These are phyloP conservation scores for Penicillium herquei DNA, from an alignment of 495 filamentous ascomycete species.

Conservation along the genomic window DNA sequence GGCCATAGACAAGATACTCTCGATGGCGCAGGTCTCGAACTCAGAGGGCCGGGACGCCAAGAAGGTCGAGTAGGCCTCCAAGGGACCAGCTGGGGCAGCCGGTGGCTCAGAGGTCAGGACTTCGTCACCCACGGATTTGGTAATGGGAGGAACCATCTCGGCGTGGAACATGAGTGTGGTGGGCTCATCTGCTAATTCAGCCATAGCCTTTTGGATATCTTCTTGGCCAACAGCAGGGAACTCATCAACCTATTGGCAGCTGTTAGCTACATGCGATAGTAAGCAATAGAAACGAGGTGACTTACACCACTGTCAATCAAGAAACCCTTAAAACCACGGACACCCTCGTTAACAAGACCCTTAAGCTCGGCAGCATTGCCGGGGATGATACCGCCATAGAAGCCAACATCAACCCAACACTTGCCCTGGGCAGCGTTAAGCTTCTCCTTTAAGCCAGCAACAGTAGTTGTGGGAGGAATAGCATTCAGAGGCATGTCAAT, in stretches of 20 bases:
- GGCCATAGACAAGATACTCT: constrained; percentile 78
- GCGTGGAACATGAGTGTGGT: constrained; percentile 98
- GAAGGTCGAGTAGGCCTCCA: constrained; percentile 84
- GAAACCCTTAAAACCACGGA: constrained; percentile 96
- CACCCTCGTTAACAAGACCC: constrained; percentile 77
- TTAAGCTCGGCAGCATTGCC: constrained; percentile 82
- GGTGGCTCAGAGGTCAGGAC: constrained; percentile 73
- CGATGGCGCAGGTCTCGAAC: constrained; percentile 90
- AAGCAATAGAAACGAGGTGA: not conserved
- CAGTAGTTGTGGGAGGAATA: constrained; percentile 92
- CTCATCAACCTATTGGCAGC: constrained; percentile 70
- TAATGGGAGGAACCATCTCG: constrained; percentile 91
- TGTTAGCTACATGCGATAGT: constrained; percentile 15
- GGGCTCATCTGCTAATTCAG: constrained; percentile 67
- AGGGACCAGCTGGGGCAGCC: constrained; percentile 68
- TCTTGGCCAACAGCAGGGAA: constrained; percentile 83
- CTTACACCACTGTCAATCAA: constrained; percentile 93
- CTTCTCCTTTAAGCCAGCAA: constrained; percentile 79
- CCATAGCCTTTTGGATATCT: constrained; percentile 79
- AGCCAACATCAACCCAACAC: constrained; percentile 98
- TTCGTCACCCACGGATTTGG: constrained; percentile 76
- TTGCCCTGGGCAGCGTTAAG: constrained; percentile 79
- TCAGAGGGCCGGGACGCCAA: constrained; percentile 84
- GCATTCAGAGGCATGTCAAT: constrained; percentile 98
- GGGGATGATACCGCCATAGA: constrained; percentile 94